These are phyloP conservation scores for Alternaria brassicae DNA, from an alignment of 2,329 filamentous ascomycete genomes.

Conservation along the genomic window DNA sequence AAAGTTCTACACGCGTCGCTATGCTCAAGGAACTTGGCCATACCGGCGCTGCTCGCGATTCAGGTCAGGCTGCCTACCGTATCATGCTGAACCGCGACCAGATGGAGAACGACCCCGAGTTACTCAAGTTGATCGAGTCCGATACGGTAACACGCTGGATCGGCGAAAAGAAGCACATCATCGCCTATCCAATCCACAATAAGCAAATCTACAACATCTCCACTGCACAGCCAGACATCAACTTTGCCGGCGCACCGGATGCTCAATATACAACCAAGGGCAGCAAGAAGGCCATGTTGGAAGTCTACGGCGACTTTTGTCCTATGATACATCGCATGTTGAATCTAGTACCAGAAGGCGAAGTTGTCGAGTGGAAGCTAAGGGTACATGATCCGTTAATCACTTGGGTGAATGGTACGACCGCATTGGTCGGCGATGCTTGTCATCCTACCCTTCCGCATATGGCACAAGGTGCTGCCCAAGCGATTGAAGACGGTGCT, in stretches of 20 bases:
- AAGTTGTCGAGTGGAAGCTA: slow-evolving; percentile 72
- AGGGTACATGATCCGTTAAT: slow-evolving; percentile 67
- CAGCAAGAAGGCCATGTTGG: slow-evolving; percentile 66
- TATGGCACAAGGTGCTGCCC: slow-evolving; percentile 69
- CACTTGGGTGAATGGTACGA: slow-evolving; percentile 64
- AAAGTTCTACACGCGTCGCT: slow-evolving; percentile 55
- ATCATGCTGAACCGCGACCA: slow-evolving; percentile 75
- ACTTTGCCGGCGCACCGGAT: slow-evolving; percentile 64
- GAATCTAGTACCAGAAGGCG: slow-evolving; percentile 67
- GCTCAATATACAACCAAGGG: slow-evolving; percentile 70
- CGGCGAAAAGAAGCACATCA: slow-evolving; percentile 76
- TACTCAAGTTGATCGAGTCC: slow-evolving; percentile 70
- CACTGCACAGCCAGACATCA: slow-evolving; percentile 66
- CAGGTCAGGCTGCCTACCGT: slow-evolving; percentile 78
- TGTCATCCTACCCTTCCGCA: slow-evolving; percentile 71
- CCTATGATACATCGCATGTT: slow-evolving; percentile 68
- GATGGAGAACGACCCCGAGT: slow-evolving; percentile 71
- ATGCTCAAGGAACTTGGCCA: slow-evolving; percentile 63
- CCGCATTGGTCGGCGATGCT: slow-evolving; percentile 65
- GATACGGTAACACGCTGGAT: slow-evolving; percentile 78
- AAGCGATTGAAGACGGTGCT: slow-evolving; percentile 69
- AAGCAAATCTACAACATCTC: slow-evolving; percentile 73
- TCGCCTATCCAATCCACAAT: slow-evolving; percentile 75
- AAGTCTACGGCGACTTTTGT: slow-evolving; percentile 66
- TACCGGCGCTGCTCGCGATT: slow-evolving; percentile 67